Evolutionary conservation across 306 rosid genomes (phyloP).

Genomic region (Rosa chinensis): DNA sequence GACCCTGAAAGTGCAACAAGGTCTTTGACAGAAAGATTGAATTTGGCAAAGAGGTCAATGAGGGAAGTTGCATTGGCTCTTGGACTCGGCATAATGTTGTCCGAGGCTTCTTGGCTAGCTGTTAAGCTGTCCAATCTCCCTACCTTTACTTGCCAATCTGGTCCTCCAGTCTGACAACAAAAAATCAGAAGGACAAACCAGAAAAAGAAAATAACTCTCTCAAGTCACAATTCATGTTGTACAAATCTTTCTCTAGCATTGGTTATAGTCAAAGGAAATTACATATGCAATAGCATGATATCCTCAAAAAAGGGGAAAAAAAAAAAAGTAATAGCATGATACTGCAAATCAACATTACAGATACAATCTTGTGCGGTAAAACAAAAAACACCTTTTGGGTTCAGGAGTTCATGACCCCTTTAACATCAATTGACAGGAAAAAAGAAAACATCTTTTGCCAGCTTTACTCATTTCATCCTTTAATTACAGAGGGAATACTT

Average conservation of each 20-base stretch:
- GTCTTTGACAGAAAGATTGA: constrained; percentile 51
- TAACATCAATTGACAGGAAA: background rate
- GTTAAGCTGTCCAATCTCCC: constrained; percentile 84
- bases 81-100: constrained; percentile 82
- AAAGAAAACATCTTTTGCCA: background rate
- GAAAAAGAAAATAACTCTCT: background rate
- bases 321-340: background rate
- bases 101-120: constrained; percentile 66
- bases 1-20: constrained; percentile 88
- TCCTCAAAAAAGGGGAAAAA: no score
- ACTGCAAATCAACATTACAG: background rate
- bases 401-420: background rate
- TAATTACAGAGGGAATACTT: background rate
- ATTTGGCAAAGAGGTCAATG: constrained; percentile 52
- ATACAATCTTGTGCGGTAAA: background rate
- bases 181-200: background rate
- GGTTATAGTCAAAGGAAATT: background rate
- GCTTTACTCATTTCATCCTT: background rate
- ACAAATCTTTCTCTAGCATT: background rate
- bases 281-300: background rate
- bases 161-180: constrained; percentile 71
- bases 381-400: background rate
- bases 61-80: constrained; percentile 74
- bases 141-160: constrained; percentile 71
- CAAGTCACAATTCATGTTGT: constrained; percentile 4